Evolutionary conservation across 2,329 filamentous ascomycete species (phyloP), one percentile per base, ranked within the genome.

Genomic region (Chalara sp.): DNA sequence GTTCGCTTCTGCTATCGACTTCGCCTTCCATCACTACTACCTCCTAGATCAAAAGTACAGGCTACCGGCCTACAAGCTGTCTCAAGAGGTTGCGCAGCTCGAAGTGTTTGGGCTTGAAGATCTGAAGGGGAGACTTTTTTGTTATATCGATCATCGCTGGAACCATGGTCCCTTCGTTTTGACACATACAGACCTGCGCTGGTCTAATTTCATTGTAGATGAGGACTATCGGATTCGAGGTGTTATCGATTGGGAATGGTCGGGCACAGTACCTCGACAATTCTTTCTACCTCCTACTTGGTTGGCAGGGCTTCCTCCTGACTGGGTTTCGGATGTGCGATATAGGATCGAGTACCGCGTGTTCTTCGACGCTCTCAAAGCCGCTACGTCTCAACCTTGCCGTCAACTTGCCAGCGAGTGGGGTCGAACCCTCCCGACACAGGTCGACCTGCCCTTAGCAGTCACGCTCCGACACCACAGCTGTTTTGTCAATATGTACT

Each of bases 401-500:
- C n/a, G n/a, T n/a, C n/a, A n/a, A n/a, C n/a, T n/a, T n/a, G n/a
- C 32, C n/a, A n/a, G n/a, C n/a, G n/a, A n/a, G n/a, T n/a, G n/a
- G n/a, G n/a, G n/a, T 50, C 43, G 33, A 47, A 41, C 33, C 28
- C 44, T 51, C 43, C 44, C 35, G n/a, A 32, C n/a, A 37, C 35
- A 8, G 44, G 13, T 47, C 35, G 44, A 43, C 30, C 33, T 47
- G n/a, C 35, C 44, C 31, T 5, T 47, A n/a, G 37, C 49, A 44
- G 44, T 47, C n/a, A 46, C 13, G 3, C 48, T 50, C 33, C 28
- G 37, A 46, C 35, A 46, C 43, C 44, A 51, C 35, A 47, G 44
- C 44, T 50, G 35, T 46, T 51, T 51, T 43, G 33, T 47, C 35
- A 51, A 51, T 32, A 51, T 47, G 44, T 47, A 51, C 37, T 51